A percentile compares a stretch with the other conserved stretches of the same genome.
Evolutionary conservation across 1,284 basidiomycete genomes (phyloP).

Genomic region (Abortiporus biennis): DNA sequence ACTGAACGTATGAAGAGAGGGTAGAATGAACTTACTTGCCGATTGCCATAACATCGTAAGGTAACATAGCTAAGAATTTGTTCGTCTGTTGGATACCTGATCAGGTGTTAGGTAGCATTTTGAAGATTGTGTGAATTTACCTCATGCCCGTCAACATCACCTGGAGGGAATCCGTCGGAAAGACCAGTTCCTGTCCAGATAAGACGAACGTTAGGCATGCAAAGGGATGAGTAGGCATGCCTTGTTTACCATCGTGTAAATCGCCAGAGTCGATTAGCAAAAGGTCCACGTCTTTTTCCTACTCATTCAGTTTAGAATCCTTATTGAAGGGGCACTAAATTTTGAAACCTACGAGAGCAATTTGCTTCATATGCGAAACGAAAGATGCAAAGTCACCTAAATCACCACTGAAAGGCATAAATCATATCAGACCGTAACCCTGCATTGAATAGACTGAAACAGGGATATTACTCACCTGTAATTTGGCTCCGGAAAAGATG

Average conservation of each 20-base stretch:
- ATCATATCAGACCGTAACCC: background rate
- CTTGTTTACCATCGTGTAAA: constrained; percentile 67
- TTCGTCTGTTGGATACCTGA: constrained; percentile 39
- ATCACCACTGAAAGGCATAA: constrained; percentile 46
- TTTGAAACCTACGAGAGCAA: constrained; percentile 40
- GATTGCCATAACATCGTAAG: constrained; percentile 81
- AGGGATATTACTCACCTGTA: constrained; percentile 36
- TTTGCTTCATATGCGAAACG: constrained; percentile 73
- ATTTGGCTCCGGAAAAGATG: constrained; percentile 67
- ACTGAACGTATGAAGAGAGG: background rate
- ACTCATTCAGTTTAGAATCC: background rate
- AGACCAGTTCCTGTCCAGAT: constrained; percentile 53
- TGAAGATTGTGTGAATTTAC: constrained; percentile 26
- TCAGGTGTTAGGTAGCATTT: background rate
- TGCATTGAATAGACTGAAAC: background rate
- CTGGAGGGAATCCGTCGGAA: constrained; percentile 65
- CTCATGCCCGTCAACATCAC: constrained; percentile 69
- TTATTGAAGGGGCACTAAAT: background rate
- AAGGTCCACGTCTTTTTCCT: constrained; percentile 66
- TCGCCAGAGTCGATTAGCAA: constrained; percentile 72
- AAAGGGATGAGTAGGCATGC: background rate
- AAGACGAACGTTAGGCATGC: background rate
- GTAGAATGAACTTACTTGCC: constrained; percentile 56
- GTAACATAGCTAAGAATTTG: constrained; percentile 67
- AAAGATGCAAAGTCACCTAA: constrained; percentile 81